Conservation (phyloP, 805 yeast species). For the Torulaspora microellipsoides region DNA sequence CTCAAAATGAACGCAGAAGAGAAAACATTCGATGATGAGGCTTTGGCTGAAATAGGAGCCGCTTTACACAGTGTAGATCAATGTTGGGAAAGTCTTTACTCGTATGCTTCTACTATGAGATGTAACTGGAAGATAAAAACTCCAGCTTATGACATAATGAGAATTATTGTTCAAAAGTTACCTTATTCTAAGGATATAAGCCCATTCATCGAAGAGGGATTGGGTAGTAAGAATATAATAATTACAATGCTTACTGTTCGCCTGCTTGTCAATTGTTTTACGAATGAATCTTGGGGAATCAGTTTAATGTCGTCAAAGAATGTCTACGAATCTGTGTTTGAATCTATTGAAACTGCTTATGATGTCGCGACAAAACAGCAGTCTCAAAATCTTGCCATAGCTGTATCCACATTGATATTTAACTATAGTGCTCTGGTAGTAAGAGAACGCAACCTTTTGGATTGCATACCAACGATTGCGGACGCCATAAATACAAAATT, state of each 20-base stretch:
- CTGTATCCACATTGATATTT: slow-evolving; percentile 47
- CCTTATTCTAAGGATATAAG: slow-evolving; percentile 39
- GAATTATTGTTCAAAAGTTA: slow-evolving; percentile 44
- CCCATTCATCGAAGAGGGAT: slow-evolving; percentile 41
- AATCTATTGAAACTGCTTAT: slow-evolving; percentile 31
- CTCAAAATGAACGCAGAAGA: slow-evolving; percentile 65
- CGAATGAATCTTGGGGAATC: slow-evolving; percentile 45
- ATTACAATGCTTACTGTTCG: slow-evolving; percentile 52
- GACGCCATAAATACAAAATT: slow-evolving; percentile 30
- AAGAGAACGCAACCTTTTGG: slow-evolving; percentile 27
- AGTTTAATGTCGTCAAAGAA: slow-evolving; percentile 34
- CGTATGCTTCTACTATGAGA: slow-evolving; percentile 38
- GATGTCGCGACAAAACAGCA: slow-evolving; percentile 27
- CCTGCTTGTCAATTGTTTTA: slow-evolving; percentile 50
- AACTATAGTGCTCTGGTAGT: slow-evolving; percentile 43
- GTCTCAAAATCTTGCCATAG: slow-evolving; percentile 34
- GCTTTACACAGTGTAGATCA: slow-evolving; percentile 31
- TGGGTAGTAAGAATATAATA: slow-evolving; percentile 26
- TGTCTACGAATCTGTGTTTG: slow-evolving; percentile 39
- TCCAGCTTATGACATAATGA: slow-evolving; percentile 56
- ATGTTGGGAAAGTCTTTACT: slow-evolving; percentile 34
- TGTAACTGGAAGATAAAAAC: slow-evolving; percentile 47
- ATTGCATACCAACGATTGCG: slow-evolving; percentile 31
- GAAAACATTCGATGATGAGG: slow-evolving; percentile 32
- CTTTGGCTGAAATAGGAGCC: slow-evolving; percentile 32